phyloP scores from a whole-genome alignment of 2,329 filamentous ascomycete species.

The Pseudogymnoascus sp. region DNA sequence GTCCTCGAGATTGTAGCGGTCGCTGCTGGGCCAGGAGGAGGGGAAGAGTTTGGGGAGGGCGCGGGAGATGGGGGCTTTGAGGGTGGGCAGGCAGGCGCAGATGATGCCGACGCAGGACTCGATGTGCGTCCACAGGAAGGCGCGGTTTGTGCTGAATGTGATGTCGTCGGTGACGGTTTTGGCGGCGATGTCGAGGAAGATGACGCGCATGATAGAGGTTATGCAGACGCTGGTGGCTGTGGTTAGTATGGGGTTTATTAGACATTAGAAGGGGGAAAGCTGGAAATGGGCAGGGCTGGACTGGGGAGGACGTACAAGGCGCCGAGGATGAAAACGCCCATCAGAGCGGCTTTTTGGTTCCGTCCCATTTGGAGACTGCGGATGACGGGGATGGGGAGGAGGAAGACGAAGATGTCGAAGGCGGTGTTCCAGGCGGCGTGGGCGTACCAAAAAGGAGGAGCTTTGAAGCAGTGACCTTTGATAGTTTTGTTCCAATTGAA shows the following conservation, averaged over 20 bases:
- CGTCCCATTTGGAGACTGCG: not conserved
- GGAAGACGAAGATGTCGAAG: not conserved
- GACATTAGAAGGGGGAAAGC: not conserved
- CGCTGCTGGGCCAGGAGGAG: not conserved
- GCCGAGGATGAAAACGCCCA: not conserved
- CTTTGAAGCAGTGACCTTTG: slow-evolving; percentile 14
- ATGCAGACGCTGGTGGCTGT: not conserved
- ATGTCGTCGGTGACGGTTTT: not conserved
- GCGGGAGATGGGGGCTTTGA: slow-evolving; percentile 11
- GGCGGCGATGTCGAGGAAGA: not conserved
- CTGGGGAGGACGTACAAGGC: not conserved
- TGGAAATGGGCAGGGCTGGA: not conserved
- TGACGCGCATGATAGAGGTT: not conserved
- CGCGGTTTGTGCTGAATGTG: slow-evolving; percentile 9
- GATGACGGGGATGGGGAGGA: not conserved
- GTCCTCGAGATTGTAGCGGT: not conserved
- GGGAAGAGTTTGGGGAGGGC: not conserved
- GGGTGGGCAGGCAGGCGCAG: slow-evolving; percentile 14
- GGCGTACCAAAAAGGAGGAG: slow-evolving; percentile 15
- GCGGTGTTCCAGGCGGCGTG: slow-evolving; percentile 13
- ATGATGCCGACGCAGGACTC: slow-evolving; percentile 16
- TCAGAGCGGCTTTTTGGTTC: not conserved
- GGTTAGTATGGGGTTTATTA: not conserved
- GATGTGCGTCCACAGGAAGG: slow-evolving; percentile 15
- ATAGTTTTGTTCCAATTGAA: slow-evolving; percentile 13